Percentiles rank a stretch among this genome's conserved stretches.
Evolutionary conservation across 1,284 basidiomycete species (phyloP).

Genomic region (Phlebopus sp.): DNA sequence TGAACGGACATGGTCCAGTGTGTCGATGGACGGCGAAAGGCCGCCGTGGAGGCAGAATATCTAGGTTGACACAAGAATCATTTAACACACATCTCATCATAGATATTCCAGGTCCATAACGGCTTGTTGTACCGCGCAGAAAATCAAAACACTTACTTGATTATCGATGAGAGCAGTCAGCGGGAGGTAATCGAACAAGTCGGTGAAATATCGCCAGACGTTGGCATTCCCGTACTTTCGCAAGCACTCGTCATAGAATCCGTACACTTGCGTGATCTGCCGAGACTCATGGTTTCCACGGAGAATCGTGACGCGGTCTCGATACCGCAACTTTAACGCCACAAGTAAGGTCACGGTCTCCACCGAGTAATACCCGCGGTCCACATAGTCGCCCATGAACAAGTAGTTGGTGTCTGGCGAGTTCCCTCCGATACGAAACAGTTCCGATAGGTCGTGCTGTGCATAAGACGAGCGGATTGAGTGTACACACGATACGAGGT

Average conservation of each 20-base stretch:
- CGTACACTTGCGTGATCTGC: conserved; percentile 99
- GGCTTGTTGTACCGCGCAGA: conserved; percentile 11
- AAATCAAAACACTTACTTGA: conserved; percentile 66
- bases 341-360: conserved; percentile 99
- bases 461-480: conserved; percentile 8
- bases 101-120: neutral
- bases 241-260: conserved; percentile 99
- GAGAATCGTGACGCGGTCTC: conserved; percentile 96
- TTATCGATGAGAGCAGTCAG: conserved; percentile 98
- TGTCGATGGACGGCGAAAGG: conserved; percentile 98
- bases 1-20: conserved; percentile 96
- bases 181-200: conserved; percentile 97
- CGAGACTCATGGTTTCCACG: conserved; percentile 98
- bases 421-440: conserved; percentile 99
- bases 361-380: conserved; percentile 99
- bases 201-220: conserved; percentile 99
- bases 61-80: conserved; percentile 40
- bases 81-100: conserved; percentile 1
- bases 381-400: conserved; percentile 99
- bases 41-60: conserved; percentile 99
- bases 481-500: conserved; percentile 17
- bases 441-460: conserved; percentile 97
- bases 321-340: conserved; percentile 96
- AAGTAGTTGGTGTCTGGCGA: conserved; percentile 99
- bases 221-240: conserved; percentile 99